These are phyloP conservation scores for Mangifera indica DNA, from an alignment of 345 rosid species.

Conservation along the genomic window DNA sequence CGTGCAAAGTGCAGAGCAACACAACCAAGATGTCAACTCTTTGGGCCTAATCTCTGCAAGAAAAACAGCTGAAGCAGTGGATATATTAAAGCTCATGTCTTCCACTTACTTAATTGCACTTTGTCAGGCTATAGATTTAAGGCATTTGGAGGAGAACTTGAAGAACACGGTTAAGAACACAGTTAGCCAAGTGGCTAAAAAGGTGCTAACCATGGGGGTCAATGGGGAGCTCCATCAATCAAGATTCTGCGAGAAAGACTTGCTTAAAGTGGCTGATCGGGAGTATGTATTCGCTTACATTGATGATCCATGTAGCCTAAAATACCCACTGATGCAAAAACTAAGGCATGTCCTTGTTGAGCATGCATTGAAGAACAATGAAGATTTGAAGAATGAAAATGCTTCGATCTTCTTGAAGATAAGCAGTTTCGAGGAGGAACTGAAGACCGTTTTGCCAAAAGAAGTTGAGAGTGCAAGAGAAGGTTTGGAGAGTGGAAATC, in stretches of 20 bases:
- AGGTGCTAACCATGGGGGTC: conserved; percentile 25
- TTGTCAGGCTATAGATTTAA: conserved; percentile 43
- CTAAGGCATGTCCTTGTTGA: conserved; percentile 43
- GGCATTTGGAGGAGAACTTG: conserved; percentile 45
- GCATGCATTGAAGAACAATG: conserved; percentile 32
- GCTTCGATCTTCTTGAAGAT: conserved; percentile 35
- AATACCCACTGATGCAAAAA: conserved; percentile 41
- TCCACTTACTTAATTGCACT: conserved; percentile 41
- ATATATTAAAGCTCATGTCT: conserved; percentile 62
- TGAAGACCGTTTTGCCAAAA: conserved; percentile 34
- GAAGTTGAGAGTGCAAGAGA: conserved; percentile 36
- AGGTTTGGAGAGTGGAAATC: conserved; percentile 30
- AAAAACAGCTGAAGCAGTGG: conserved; percentile 48
- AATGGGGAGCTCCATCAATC: conserved; percentile 39
- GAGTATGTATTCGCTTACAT: conserved; percentile 33
- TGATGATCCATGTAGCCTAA: conserved; percentile 42
- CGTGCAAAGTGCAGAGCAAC: conserved; percentile 66
- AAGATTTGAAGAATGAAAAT: conserved; percentile 18
- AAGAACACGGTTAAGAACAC: conserved; percentile 31
- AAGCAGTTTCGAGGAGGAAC: conserved; percentile 35
- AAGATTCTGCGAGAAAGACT: conserved; percentile 42
- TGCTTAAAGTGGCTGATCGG: conserved; percentile 31
- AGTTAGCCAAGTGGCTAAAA: conserved; percentile 35
- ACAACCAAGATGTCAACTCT: conserved; percentile 71
- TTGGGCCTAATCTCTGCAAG: conserved; percentile 47